Conservation (phyloP, 148 eudicot species). For the Salicornia ramosissima region DNA sequence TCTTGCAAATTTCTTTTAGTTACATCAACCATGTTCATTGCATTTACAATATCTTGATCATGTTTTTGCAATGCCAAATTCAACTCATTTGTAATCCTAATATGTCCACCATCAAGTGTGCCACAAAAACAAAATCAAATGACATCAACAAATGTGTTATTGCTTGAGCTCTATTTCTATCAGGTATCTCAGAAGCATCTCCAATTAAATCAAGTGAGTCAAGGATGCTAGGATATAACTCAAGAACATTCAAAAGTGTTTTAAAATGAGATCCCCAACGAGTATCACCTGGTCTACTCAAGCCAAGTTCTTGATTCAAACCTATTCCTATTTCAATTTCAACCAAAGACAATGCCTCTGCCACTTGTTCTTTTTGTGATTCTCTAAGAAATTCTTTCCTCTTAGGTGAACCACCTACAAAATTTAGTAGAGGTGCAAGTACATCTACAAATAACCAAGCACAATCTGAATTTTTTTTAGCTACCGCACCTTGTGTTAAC, state of each 20-base stretch:
- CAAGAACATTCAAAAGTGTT: not conserved
- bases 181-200: not conserved
- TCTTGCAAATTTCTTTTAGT: too few species aligned
- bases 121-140: not conserved
- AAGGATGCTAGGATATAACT: not conserved
- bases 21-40: too few species aligned
- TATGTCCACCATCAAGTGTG: not conserved
- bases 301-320: too few species aligned
- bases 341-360: not conserved
- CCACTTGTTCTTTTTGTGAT: not conserved
- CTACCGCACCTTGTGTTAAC: too few species aligned
- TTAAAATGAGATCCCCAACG: not conserved
- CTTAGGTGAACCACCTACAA: not conserved
- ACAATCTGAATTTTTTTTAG: too few species aligned
- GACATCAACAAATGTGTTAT: not conserved
- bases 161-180: conserved; percentile 6
- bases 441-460: not conserved
- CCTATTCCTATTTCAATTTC: not conserved
- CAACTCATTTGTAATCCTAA: not conserved
- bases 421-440: not conserved
- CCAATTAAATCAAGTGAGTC: not conserved
- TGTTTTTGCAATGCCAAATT: not conserved
- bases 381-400: too few species aligned
- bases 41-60: too few species aligned
- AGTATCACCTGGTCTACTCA: too few species aligned